A percentile compares a stretch with the other conserved stretches of the same genome.
phyloP scores from a whole-genome alignment of 768 basidiomycete species.

The Collybia sp. region DNA sequence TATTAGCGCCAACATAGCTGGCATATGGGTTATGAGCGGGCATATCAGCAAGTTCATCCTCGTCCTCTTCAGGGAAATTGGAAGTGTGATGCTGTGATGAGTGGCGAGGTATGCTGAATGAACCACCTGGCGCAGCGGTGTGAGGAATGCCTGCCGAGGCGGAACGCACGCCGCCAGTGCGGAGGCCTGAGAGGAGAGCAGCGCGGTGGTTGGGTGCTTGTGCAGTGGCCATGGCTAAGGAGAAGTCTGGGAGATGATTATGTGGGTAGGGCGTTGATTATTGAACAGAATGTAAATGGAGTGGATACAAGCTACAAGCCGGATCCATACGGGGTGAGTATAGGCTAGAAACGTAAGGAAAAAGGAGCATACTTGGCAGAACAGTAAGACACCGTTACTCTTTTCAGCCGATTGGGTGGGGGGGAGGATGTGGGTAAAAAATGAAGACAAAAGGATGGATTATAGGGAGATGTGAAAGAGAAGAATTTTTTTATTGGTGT shows the following conservation, averaged over 20 bases:
- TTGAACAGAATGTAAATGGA: slow-evolving; percentile 28
- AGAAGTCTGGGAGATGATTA: slow-evolving; percentile 19
- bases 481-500: slow-evolving; percentile 14
- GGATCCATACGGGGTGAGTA: slow-evolving; percentile 8
- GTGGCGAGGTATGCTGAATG: slow-evolving; percentile 64
- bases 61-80: slow-evolving; percentile 50
- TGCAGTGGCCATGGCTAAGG: slow-evolving; percentile 39
- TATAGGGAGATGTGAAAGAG: slow-evolving; percentile 6
- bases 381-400: background rate
- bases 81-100: slow-evolving; percentile 36
- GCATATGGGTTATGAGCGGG: slow-evolving; percentile 48
- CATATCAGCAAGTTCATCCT: slow-evolving; percentile 59
- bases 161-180: slow-evolving; percentile 89
- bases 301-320: slow-evolving; percentile 22
- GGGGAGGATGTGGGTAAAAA: slow-evolving; percentile 1
- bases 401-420: slow-evolving; percentile 14
- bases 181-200: slow-evolving; percentile 83
- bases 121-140: slow-evolving; percentile 57
- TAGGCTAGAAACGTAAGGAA: background rate
- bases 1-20: slow-evolving; percentile 23
- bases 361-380: too few relatives aligned
- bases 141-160: slow-evolving; percentile 56
- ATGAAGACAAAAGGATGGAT: too few relatives aligned
- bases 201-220: slow-evolving; percentile 57
- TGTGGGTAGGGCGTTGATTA: slow-evolving; percentile 26